These are phyloP conservation scores for Fraxinus sp. DNA, from an alignment of 305 asterid genomes.

Conservation along the genomic window DNA sequence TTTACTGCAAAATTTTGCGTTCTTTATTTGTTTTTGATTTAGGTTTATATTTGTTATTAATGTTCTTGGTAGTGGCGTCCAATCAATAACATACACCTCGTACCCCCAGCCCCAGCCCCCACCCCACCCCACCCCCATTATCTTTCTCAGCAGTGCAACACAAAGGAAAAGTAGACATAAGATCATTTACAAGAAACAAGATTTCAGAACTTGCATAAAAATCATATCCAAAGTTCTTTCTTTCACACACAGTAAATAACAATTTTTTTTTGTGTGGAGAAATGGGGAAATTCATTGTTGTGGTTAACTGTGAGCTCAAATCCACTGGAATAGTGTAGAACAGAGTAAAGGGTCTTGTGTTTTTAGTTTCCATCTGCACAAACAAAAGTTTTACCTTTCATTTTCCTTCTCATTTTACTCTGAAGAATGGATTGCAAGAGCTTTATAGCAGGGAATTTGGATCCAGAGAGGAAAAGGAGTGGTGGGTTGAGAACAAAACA, in stretches of 20 bases:
- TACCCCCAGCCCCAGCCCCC: conserved; percentile 13
- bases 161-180: conserved; percentile 28
- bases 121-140: conserved; percentile 28
- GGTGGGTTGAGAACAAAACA: conserved; percentile 98
- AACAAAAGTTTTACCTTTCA: conserved; percentile 2
- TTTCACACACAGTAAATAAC: conserved; percentile 20
- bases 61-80: background rate
- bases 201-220: conserved; percentile 16
- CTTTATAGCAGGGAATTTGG: conserved; percentile 60
- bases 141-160: conserved; percentile 32
- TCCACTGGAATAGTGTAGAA: conserved; percentile 86
- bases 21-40: background rate
- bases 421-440: conserved; percentile 61
- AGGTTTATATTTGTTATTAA: background rate
- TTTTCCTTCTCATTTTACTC: conserved; percentile 12
- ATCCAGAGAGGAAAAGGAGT: conserved; percentile 86
- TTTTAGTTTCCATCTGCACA: background rate
- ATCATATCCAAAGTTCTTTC: conserved; percentile 19
- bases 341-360: conserved; percentile 15
- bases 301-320: conserved; percentile 69
- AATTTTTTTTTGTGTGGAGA: conserved; percentile 20
- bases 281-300: conserved; percentile 60
- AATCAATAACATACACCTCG: background rate
- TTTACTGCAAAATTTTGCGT: background rate
- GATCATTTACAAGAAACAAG: conserved; percentile 30